These are phyloP conservation scores for Phaffia tasmanica DNA, from an alignment of 768 basidiomycete genomes.

Conservation along the genomic window DNA sequence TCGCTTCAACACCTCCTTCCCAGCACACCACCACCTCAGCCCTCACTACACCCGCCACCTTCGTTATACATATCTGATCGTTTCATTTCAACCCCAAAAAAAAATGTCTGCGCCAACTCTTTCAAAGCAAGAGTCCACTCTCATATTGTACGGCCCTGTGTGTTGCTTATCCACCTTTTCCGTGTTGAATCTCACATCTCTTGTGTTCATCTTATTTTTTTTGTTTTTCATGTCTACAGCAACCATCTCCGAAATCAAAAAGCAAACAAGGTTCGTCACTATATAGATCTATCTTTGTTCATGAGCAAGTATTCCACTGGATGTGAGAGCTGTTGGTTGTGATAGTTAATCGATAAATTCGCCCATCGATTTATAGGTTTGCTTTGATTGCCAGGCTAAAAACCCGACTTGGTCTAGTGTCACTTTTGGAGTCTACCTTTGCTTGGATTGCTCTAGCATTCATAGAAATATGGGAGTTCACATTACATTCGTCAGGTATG, in stretches of 20 bases:
- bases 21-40: no score
- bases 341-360: neutral
- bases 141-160: slow-evolving; percentile 47
- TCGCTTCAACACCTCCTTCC: no score
- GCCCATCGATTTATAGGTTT: slow-evolving; percentile 46
- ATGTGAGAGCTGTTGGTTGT: no score
- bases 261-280: slow-evolving; percentile 49
- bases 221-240: slow-evolving; percentile 19
- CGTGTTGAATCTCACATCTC: no score
- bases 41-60: no score
- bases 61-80: no score
- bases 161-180: no score
- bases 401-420: slow-evolving; percentile 98
- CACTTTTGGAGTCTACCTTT: slow-evolving; percentile 93
- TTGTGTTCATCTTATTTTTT: no score
- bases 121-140: slow-evolving; percentile 68
- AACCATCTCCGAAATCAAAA: slow-evolving; percentile 70
- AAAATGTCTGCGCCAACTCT: neutral
- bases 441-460: slow-evolving; percentile 86
- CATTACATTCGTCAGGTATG: slow-evolving; percentile 88
- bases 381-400: slow-evolving; percentile 89
- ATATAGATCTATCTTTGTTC: neutral
- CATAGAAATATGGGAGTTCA: slow-evolving; percentile 98
- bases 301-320: neutral
- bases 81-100: no score